phyloP scores from a whole-genome alignment of 2,329 filamentous ascomycete species.

The Stemphylium beticola region DNA sequence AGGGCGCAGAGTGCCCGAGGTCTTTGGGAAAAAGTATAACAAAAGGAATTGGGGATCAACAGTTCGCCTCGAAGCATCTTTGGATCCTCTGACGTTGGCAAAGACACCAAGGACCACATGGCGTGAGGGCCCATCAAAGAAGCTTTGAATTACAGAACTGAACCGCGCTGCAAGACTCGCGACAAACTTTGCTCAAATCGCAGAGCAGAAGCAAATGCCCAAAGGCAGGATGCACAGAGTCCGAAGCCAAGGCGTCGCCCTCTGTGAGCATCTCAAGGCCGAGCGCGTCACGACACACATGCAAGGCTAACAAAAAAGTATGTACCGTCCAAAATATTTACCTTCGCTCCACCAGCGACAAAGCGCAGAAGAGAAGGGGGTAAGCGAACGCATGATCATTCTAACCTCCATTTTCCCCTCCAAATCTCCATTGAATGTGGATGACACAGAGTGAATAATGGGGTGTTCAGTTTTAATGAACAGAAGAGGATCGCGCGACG shows the following conservation, averaged over 20 bases:
- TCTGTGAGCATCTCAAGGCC: neutral
- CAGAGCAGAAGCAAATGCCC: neutral
- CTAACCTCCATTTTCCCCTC: conserved; percentile 75
- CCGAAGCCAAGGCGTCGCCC: neutral
- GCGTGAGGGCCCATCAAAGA: no score
- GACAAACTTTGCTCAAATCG: neutral
- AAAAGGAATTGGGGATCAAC: no score
- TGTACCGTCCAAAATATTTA: conserved; percentile 57
- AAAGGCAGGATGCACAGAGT: neutral
- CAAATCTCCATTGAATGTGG: conserved; percentile 61
- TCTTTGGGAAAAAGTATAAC: no score
- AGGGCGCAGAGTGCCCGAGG: no score
- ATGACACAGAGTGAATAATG: conserved; percentile 72
- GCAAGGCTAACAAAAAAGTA: conserved; percentile 17
- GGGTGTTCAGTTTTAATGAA: conserved; percentile 51
- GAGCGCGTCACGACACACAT: neutral
- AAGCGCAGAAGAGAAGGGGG: conserved; percentile 58
- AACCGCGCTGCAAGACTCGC: no score
- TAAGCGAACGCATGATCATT: conserved; percentile 60
- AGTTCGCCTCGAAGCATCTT: no score
- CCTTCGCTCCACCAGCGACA: conserved; percentile 51
- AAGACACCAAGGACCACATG: no score
- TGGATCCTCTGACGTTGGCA: no score
- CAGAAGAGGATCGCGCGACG: conserved; percentile 28
- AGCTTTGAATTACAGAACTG: no score